Evolutionary conservation across 805 yeast genomes (phyloP).

Genomic region (Pichia deserticola): DNA sequence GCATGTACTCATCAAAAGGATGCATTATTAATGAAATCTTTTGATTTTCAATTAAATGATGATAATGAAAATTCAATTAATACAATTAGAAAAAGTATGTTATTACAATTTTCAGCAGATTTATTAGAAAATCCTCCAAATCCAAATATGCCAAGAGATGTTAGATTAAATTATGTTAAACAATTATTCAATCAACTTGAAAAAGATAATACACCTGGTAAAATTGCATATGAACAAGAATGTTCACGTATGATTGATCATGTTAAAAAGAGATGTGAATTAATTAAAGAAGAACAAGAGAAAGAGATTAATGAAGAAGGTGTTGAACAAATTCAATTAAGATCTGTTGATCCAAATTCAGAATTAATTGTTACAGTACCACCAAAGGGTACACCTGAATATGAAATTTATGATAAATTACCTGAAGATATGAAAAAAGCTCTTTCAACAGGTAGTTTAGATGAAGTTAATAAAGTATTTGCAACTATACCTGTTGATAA

Average conservation of each 20-base stretch:
- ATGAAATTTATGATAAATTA: conserved; percentile 49
- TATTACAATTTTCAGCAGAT: conserved; percentile 55
- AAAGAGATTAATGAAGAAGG: conserved; percentile 40
- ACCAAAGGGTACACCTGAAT: conserved; percentile 41
- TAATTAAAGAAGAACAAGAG: conserved; percentile 46
- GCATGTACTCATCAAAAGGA: conserved; percentile 83
- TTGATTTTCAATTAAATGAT: conserved; percentile 68
- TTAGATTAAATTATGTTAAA: conserved; percentile 10
- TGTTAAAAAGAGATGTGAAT: conserved; percentile 64
- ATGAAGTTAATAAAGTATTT: conserved; percentile 76
- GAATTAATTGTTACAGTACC: conserved; percentile 70
- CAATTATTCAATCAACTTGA: conserved; percentile 57
- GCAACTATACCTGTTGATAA: conserved; percentile 64
- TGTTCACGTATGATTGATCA: conserved; percentile 69
- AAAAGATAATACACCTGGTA: conserved; percentile 52
- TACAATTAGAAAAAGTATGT: conserved; percentile 71
- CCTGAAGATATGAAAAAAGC: conserved; percentile 67
- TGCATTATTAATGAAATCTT: conserved; percentile 86
- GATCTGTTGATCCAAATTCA: conserved; percentile 78
- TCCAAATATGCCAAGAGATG: conserved; percentile 12
- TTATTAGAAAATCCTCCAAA: conserved; percentile 13
- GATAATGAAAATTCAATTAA: conserved; percentile 48
- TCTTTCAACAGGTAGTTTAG: conserved; percentile 60
- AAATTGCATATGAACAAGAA: conserved; percentile 62
- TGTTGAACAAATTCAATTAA: conserved; percentile 82